Evolutionary conservation across 192 early-diverging fungal species (phyloP).

Genomic region (Gryganskiella cystojenkinii): DNA sequence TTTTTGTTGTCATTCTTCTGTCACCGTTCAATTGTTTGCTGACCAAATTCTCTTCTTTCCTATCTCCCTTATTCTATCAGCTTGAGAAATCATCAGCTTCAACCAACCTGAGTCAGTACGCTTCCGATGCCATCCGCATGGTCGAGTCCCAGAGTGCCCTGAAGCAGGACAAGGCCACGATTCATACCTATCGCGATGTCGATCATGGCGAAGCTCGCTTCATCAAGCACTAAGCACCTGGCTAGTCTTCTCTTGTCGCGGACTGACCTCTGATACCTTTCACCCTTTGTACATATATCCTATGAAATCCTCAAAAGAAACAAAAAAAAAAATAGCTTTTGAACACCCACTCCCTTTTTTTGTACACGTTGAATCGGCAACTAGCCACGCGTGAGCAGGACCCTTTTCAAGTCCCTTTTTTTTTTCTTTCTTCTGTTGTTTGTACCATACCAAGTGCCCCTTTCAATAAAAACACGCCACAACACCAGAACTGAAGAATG

Average conservation of each 20-base stretch:
- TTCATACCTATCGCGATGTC: slow-evolving; percentile 36
- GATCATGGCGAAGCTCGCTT: slow-evolving; percentile 47
- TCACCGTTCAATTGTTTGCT: neutral
- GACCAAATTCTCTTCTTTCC: neutral
- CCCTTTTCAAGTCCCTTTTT: neutral
- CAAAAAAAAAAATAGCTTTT: slow-evolving; percentile 1
- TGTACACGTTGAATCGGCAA: too few species aligned
- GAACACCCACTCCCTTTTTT: neutral
- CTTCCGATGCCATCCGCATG: slow-evolving; percentile 48
- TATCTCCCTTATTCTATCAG: neutral
- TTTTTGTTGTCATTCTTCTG: neutral
- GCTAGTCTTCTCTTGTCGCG: neutral
- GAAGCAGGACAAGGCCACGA: slow-evolving; percentile 50
- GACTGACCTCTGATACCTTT: neutral
- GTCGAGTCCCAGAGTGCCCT: slow-evolving; percentile 43
- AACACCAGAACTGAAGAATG: too few species aligned
- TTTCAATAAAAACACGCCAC: neutral
- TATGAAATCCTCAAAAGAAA: neutral
- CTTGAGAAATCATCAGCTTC: slow-evolving; percentile 2
- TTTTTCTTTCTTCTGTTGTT: slow-evolving; percentile 6
- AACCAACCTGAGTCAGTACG: slow-evolving; percentile 44
- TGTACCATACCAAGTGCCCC: neutral
- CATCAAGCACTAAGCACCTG: slow-evolving; percentile 27
- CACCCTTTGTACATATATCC: slow-evolving; percentile 22
- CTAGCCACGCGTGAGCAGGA: too few species aligned